These are phyloP conservation scores for Truncatella angustata DNA, from an alignment of 2,329 filamentous ascomycete species.

Conservation along the genomic window DNA sequence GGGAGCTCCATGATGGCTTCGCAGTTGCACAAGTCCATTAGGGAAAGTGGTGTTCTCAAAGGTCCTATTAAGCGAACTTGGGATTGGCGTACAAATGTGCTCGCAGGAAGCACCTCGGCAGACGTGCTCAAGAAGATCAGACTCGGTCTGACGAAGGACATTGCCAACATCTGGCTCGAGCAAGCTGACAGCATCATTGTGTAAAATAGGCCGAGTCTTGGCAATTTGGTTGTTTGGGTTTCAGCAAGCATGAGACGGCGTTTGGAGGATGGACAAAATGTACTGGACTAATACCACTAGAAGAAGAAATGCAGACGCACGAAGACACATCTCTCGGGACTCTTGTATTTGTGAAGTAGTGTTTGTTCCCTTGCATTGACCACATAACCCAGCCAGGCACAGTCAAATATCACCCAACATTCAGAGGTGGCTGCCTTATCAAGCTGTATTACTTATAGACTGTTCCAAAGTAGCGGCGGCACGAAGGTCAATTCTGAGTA, in stretches of 20 bases:
- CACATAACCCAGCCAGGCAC: too few relatives aligned
- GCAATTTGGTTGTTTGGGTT: too few relatives aligned
- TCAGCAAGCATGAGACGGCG: not conserved
- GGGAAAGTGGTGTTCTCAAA: slow-evolving; percentile 28
- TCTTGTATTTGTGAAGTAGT: too few relatives aligned
- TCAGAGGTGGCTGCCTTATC: too few relatives aligned
- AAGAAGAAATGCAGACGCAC: not conserved
- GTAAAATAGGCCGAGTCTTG: slow-evolving; percentile 21
- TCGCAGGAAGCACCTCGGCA: slow-evolving; percentile 56
- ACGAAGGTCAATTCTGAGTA: too few relatives aligned
- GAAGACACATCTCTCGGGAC: too few relatives aligned
- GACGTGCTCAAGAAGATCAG: slow-evolving; percentile 74
- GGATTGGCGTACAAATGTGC: slow-evolving; percentile 67
- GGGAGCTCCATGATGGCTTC: slow-evolving; percentile 70
- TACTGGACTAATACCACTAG: not conserved
- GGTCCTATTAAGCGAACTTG: slow-evolving; percentile 57
- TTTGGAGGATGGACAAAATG: not conserved
- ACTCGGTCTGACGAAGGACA: slow-evolving; percentile 70
- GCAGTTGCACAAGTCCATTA: slow-evolving; percentile 58
- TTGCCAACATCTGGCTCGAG: slow-evolving; percentile 67
- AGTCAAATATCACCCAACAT: too few relatives aligned
- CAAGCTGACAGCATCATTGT: slow-evolving; percentile 58
- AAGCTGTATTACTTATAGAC: too few relatives aligned
- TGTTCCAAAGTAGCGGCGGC: too few relatives aligned
- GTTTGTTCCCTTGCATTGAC: too few relatives aligned